Conservation (phyloP, 805 yeast genomes). For the Saturnispora besseyi region DNA sequence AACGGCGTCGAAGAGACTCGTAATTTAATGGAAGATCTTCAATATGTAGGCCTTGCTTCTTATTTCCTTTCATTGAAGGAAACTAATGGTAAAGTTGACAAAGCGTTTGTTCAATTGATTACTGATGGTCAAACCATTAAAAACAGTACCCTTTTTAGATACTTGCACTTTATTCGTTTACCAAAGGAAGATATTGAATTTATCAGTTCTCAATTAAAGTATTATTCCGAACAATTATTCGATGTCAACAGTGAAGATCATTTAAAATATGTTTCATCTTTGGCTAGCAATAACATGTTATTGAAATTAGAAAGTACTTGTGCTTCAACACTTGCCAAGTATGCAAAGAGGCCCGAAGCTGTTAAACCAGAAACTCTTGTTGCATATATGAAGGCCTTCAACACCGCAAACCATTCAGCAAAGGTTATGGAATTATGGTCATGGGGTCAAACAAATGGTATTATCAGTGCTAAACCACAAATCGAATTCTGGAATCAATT, state of each 20-base stretch:
- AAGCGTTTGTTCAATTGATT: conserved; percentile 18
- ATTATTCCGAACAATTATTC: conserved; percentile 3
- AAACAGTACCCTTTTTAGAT: not conserved
- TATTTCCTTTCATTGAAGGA: conserved; percentile 17
- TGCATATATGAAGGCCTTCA: conserved; percentile 13
- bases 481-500: conserved; percentile 49
- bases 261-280: conserved; percentile 5
- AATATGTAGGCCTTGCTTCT: conserved; percentile 13
- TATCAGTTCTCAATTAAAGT: conserved; percentile 8
- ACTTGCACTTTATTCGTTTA: conserved; percentile 3
- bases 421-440: conserved; percentile 12
- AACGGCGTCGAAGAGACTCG: not conserved
- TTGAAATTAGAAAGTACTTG: conserved; percentile 7
- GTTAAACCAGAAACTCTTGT: conserved; percentile 12
- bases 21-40: conserved; percentile 8
- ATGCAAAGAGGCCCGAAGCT: conserved; percentile 3
- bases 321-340: conserved; percentile 5
- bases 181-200: conserved; percentile 5
- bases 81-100: conserved; percentile 13
- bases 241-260: conserved; percentile 29
- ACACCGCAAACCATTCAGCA: conserved; percentile 8
- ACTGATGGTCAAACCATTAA: not conserved
- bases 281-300: conserved; percentile 3
- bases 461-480: conserved; percentile 21
- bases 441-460: conserved; percentile 5